Evolutionary conservation across 2,329 filamentous ascomycete genomes (phyloP).

Genomic region (Fusarium sp.): DNA sequence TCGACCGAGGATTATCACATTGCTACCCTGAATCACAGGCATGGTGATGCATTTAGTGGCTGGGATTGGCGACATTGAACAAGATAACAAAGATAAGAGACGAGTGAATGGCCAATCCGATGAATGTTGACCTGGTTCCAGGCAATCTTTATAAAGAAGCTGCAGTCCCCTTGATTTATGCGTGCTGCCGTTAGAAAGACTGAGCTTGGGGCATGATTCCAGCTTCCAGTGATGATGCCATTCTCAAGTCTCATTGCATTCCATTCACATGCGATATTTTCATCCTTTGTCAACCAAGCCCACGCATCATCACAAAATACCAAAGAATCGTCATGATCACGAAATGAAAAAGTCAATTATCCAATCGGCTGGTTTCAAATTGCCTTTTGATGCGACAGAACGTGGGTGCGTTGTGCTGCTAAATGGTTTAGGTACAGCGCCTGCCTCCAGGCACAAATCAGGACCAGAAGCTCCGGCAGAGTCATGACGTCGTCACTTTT

Average conservation of each 20-base stretch:
- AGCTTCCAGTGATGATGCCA: slow-evolving; percentile 4
- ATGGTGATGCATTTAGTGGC: not conserved
- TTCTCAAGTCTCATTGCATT: not conserved
- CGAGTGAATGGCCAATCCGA: not conserved
- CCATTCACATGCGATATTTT: not conserved
- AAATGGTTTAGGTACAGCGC: not conserved
- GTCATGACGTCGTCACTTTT: slow-evolving; percentile 38
- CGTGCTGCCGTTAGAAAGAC: not conserved
- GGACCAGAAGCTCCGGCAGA: slow-evolving; percentile 36
- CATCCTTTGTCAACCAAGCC: slow-evolving; percentile 20
- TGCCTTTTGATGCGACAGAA: not conserved
- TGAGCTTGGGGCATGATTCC: not conserved
- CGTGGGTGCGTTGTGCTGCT: not conserved
- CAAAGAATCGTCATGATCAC: slow-evolving; percentile 24
- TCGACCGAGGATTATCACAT: not conserved
- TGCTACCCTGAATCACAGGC: not conserved
- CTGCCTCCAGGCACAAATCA: not conserved
- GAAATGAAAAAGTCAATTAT: not conserved
- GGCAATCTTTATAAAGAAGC: not conserved
- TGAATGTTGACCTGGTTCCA: not conserved
- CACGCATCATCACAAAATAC: slow-evolving; percentile 27
- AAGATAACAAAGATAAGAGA: not conserved
- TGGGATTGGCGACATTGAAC: not conserved
- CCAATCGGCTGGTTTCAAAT: slow-evolving; percentile 16
- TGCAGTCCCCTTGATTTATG: not conserved